phyloP scores from a whole-genome alignment of 2,329 filamentous ascomycete genomes.

The Diplodia intermedia region DNA sequence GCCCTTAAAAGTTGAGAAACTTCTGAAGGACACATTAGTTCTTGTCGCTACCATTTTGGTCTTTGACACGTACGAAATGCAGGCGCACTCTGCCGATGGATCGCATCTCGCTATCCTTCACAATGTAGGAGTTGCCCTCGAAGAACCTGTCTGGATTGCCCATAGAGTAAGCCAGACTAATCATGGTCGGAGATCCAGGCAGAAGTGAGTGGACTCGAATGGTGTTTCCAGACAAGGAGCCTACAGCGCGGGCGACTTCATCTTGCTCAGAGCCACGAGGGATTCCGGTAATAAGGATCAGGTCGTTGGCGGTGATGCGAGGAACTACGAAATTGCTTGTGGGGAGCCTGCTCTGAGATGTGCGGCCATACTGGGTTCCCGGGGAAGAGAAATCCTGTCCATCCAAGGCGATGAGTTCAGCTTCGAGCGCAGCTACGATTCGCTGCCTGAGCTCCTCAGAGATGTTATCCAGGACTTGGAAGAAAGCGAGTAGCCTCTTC shows the following conservation, averaged over 20 bases:
- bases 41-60: neutral
- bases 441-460: neutral
- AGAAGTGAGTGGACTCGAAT: neutral
- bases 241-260: neutral
- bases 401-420: neutral
- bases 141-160: neutral
- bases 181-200: neutral
- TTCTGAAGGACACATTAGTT: neutral
- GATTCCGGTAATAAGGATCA: conserved; percentile 1
- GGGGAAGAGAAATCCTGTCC: neutral
- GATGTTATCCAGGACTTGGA: neutral
- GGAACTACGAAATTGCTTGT: neutral
- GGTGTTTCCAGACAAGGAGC: neutral
- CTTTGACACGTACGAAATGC: conserved; percentile 2
- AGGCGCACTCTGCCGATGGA: neutral
- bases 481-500: neutral
- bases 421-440: neutral
- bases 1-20: neutral
- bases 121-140: neutral
- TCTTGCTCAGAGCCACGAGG: neutral
- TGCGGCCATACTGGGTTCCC: neutral
- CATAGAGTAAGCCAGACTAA: neutral
- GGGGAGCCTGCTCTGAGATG: neutral
- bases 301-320: neutral
- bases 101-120: neutral